Base-by-base conservation (phyloP, 2,329 filamentous ascomycete genomes). In the Fusarium sp. region DNA sequence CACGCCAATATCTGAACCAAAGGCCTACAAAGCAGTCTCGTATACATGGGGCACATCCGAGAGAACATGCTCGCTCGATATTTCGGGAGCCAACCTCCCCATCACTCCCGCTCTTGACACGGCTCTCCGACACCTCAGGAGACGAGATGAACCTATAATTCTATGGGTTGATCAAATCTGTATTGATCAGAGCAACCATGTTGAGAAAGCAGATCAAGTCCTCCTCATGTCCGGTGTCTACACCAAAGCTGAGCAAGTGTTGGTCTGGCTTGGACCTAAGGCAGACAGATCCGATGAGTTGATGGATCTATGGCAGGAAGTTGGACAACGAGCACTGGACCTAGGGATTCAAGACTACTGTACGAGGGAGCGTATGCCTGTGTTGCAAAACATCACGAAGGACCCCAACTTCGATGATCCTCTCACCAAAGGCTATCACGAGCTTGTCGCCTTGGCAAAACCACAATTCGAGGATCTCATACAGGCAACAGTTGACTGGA, bases 111-210 rank as follows among this genome's bases (percentile, higher is more conserved):
- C 56, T 4, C 56, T 58, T 20, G 56, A 58, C 40, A 34, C 29
- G 2, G 56, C 56, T 14, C 56, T 50, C 1, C 56, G 42, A 29
- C 27, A 58, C 5, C 34, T 58, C 13, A 50, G 56, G 6, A 50
- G 42, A 14, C 42, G 11, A 4, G 23, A 58, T 3, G 18, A 25
- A 1, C n/a, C 42, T 8, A 25, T 58, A 4, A 3, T 29, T 6
- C 16, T 58, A 20, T 58, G 56, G 56, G 56, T 51, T 4, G 56
- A 58, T 16, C 56, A 58, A 23, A 51, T 58, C 8, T 58, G 56
- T 8, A 58, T 58, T 8, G 42, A 50, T 13, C 56, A 58, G 7
- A 20, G 8, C 6, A 51, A 58, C n/a, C 29, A 50, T 50, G 18
- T n/a, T 10, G 42, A 58, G 31, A 58, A 58, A 13, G 56, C 31